These are phyloP conservation scores for Wickerhamomyces canadensis DNA, from an alignment of 805 yeast genomes.

Conservation along the genomic window DNA sequence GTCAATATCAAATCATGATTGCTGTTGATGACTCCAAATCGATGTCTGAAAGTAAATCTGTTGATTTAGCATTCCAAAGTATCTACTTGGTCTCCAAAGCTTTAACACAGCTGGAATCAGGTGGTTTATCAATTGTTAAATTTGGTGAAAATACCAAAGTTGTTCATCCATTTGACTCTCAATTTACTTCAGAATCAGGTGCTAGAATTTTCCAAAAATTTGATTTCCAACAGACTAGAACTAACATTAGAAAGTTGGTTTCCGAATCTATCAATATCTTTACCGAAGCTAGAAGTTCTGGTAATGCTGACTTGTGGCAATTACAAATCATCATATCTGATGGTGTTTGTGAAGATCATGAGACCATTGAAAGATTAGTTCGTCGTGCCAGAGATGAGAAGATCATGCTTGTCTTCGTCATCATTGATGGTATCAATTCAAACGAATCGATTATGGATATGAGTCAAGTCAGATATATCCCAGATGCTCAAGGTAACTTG, in stretches of 20 bases:
- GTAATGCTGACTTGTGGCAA: slow-evolving; percentile 76
- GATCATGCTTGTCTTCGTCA: slow-evolving; percentile 91
- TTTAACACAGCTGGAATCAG: slow-evolving; percentile 87
- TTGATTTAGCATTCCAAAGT: slow-evolving; percentile 89
- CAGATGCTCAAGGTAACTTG: slow-evolving; percentile 65
- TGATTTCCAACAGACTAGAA: slow-evolving; percentile 81
- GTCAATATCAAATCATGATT: slow-evolving; percentile 96
- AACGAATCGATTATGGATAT: slow-evolving; percentile 88
- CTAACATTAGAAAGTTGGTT: slow-evolving; percentile 76
- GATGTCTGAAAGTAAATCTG: slow-evolving; percentile 90
- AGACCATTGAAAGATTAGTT: slow-evolving; percentile 71
- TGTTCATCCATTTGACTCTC: slow-evolving; percentile 86
- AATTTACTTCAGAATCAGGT: slow-evolving; percentile 80
- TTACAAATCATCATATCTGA: slow-evolving; percentile 89
- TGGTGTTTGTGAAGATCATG: slow-evolving; percentile 97
- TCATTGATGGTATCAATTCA: slow-evolving; percentile 83
- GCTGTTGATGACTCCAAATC: slow-evolving; percentile 97
- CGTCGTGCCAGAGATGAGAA: slow-evolving; percentile 88
- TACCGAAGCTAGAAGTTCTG: slow-evolving; percentile 44
- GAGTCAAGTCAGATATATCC: slow-evolving; percentile 84
- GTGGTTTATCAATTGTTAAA: slow-evolving; percentile 83
- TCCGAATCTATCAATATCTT: slow-evolving; percentile 68
- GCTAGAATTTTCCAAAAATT: slow-evolving; percentile 82
- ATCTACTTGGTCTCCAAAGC: slow-evolving; percentile 93
- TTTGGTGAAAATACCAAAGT: slow-evolving; percentile 82